These are phyloP conservation scores for Coemansia sp. DNA, from an alignment of 192 early-diverging fungal genomes.

Conservation along the genomic window DNA sequence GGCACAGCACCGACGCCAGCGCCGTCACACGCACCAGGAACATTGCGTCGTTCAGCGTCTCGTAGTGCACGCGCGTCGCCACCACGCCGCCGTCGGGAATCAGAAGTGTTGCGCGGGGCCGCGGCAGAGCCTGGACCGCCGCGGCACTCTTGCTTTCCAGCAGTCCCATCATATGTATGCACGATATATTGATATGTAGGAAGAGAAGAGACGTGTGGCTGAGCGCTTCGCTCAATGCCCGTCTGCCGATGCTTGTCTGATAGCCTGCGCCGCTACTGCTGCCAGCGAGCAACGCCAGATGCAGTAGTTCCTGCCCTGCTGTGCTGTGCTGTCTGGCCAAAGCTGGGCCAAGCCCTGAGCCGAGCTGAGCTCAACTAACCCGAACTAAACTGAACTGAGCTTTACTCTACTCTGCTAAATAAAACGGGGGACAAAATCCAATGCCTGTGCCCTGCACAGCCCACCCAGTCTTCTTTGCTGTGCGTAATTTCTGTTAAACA, in stretches of 20 bases:
- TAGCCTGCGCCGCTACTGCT: background rate
- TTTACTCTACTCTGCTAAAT: no score
- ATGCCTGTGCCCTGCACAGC: no score
- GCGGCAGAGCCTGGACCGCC: conserved; percentile 6
- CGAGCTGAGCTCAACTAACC: no score
- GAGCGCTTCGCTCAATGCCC: background rate
- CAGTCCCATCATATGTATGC: background rate
- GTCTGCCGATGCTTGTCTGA: background rate
- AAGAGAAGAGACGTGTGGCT: background rate
- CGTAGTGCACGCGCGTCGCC: conserved; percentile 51
- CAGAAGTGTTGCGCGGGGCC: conserved; percentile 43
- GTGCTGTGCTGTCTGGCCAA: no score
- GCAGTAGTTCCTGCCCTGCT: background rate
- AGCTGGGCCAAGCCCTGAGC: no score
- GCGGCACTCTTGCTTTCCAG: background rate
- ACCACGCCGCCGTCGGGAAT: conserved; percentile 42
- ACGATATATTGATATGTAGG: background rate
- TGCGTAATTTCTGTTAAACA: no score
- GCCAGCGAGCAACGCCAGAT: background rate
- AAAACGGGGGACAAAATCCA: no score
- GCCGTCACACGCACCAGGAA: conserved; percentile 37
- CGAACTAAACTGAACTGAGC: no score
- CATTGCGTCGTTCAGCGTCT: conserved; percentile 51
- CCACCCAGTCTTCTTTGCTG: no score
- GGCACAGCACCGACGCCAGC: conserved; percentile 29